phyloP scores from a whole-genome alignment of 768 basidiomycete genomes.

The Exsudoporus frostii region DNA sequence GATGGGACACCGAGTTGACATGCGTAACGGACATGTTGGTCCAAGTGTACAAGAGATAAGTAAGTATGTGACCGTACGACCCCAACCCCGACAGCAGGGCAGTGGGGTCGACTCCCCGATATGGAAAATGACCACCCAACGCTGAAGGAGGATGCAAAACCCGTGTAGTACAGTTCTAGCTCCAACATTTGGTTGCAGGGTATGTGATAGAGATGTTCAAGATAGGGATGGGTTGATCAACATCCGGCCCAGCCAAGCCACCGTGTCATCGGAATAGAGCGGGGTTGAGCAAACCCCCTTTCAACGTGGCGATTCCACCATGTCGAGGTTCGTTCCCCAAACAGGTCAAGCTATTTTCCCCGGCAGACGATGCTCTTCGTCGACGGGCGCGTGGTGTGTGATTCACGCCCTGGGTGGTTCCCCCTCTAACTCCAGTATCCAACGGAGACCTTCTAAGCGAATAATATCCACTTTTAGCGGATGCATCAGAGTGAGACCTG shows the following conservation, averaged over 20 bases:
- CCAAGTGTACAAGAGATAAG: background rate
- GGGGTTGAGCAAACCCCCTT: background rate
- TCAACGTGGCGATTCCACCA: background rate
- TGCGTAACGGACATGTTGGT: conserved; percentile 57
- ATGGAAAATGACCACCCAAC: conserved; percentile 3
- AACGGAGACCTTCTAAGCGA: conserved; percentile 11
- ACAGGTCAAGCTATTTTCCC: conserved; percentile 31
- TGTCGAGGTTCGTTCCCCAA: background rate
- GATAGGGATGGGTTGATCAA: background rate
- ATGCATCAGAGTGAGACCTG: conserved; percentile 25
- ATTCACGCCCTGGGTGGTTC: background rate
- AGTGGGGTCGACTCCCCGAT: background rate
- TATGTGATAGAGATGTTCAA: background rate
- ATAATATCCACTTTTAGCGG: conserved; percentile 15
- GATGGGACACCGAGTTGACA: conserved; percentile 58
- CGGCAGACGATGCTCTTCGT: conserved; percentile 47
- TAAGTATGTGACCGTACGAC: background rate
- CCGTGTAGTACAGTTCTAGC: background rate
- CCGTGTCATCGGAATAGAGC: background rate
- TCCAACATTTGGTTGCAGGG: background rate
- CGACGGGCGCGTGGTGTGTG: conserved; percentile 27
- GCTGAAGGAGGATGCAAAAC: background rate
- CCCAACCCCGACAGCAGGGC: background rate
- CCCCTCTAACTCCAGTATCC: background rate
- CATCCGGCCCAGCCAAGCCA: background rate